These are phyloP conservation scores for Madurella fahalii DNA, from an alignment of 2,329 filamentous ascomycete genomes.

Conservation along the genomic window DNA sequence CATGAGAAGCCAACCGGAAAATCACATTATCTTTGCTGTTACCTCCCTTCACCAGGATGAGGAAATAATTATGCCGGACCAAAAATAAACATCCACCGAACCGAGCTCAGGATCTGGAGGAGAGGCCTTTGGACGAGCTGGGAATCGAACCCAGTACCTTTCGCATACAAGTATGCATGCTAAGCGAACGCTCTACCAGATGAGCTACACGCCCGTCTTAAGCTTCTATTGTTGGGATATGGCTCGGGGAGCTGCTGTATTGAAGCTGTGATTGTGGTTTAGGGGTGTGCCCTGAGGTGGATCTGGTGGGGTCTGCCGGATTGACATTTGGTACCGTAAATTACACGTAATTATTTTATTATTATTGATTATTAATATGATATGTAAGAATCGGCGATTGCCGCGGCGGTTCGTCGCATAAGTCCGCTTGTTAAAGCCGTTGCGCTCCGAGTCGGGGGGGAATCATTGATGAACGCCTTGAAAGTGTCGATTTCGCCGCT, in stretches of 20 bases:
- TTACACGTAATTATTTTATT: too few relatives aligned
- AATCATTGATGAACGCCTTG: too few relatives aligned
- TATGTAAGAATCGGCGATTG: too few relatives aligned
- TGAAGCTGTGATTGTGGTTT: background rate
- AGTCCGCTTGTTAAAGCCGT: too few relatives aligned
- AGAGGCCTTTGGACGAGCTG: slow-evolving; percentile 19
- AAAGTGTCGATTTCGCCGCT: too few relatives aligned
- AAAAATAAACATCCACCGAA: background rate
- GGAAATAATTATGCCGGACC: background rate
- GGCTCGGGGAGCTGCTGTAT: background rate
- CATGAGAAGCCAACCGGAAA: too few relatives aligned
- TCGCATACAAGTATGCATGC: slow-evolving; percentile 20
- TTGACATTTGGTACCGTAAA: too few relatives aligned
- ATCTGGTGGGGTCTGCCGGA: background rate
- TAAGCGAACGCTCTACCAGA: slow-evolving; percentile 25
- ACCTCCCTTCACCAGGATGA: too few relatives aligned
- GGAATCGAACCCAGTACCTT: slow-evolving; percentile 27
- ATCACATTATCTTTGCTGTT: too few relatives aligned
- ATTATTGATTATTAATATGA: too few relatives aligned
- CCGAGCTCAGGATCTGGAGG: background rate
- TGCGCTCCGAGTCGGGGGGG: too few relatives aligned
- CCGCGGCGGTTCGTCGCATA: too few relatives aligned
- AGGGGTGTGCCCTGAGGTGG: background rate
- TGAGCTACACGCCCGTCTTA: slow-evolving; percentile 22
- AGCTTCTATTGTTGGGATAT: background rate